Evolutionary conservation across 164 flowering plant genomes (phyloP).

Genomic region (Umbilicus rupestris): DNA sequence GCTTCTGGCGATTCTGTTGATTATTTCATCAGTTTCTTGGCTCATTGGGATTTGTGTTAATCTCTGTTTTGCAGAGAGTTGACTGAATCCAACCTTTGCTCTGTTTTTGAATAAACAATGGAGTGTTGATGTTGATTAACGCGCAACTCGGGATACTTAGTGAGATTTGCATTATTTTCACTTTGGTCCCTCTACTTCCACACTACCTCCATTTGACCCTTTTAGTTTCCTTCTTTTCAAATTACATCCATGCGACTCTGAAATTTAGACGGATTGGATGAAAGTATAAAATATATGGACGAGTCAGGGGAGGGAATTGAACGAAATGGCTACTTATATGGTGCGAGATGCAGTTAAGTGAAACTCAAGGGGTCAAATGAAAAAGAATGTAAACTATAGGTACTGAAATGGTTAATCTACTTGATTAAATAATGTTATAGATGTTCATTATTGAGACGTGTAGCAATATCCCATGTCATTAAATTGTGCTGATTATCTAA

Average conservation of each 20-base stretch:
- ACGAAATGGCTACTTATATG: too few species aligned
- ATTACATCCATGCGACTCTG: too few species aligned
- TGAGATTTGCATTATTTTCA: background rate
- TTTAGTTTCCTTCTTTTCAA: too few species aligned
- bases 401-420: background rate
- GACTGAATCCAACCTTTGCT: background rate
- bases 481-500: background rate
- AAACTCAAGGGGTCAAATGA: background rate
- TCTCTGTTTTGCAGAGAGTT: background rate
- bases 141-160: background rate
- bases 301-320: too few species aligned
- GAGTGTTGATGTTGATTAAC: background rate
- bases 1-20: background rate
- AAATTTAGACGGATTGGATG: too few species aligned
- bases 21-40: background rate
- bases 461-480: background rate
- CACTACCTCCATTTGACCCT: background rate
- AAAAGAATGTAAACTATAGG: background rate
- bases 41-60: background rate
- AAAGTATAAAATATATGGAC: too few species aligned
- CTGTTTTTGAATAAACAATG: background rate
- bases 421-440: background rate
- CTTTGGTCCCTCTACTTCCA: background rate
- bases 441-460: slow-evolving; percentile 1
- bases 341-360: background rate